These are phyloP conservation scores for Cornus florida DNA, from an alignment of 148 eudicot species.

Conservation along the genomic window DNA sequence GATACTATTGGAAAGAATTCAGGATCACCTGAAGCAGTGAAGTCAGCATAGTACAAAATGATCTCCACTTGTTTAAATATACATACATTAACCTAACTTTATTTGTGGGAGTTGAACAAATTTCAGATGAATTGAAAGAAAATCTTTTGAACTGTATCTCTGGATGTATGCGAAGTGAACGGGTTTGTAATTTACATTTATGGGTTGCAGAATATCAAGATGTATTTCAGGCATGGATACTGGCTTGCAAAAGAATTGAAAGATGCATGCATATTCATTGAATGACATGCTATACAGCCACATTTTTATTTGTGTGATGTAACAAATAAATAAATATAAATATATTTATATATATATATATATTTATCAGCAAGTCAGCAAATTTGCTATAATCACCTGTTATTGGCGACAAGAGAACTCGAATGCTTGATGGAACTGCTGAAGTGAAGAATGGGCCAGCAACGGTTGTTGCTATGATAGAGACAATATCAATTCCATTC, in stretches of 20 bases:
- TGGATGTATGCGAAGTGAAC: too few species aligned
- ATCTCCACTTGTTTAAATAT: background rate
- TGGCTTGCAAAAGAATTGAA: too few species aligned
- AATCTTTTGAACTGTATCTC: too few species aligned
- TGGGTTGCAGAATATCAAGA: too few species aligned
- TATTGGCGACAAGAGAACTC: constrained; percentile 67
- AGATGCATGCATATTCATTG: background rate
- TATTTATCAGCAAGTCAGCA: background rate
- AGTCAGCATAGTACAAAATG: constrained; percentile 2
- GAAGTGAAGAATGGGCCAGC: constrained; percentile 72
- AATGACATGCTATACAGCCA: background rate
- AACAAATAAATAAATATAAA: too few species aligned
- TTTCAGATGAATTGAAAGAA: too few species aligned
- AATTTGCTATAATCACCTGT: constrained; percentile 42
- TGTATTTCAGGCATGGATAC: too few species aligned
- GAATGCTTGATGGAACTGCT: constrained; percentile 65
- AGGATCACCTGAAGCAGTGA: constrained; percentile 42
- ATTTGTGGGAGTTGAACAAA: background rate
- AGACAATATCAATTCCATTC: constrained; percentile 55
- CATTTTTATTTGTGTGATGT: background rate
- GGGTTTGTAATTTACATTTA: too few species aligned
- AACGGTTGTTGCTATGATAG: constrained; percentile 66
- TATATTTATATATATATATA: too few species aligned
- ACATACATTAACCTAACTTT: too few species aligned
- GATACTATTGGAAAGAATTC: constrained; percentile 41